These are phyloP conservation scores for Suillus placidus DNA, from an alignment of 768 basidiomycete genomes.

Conservation along the genomic window DNA sequence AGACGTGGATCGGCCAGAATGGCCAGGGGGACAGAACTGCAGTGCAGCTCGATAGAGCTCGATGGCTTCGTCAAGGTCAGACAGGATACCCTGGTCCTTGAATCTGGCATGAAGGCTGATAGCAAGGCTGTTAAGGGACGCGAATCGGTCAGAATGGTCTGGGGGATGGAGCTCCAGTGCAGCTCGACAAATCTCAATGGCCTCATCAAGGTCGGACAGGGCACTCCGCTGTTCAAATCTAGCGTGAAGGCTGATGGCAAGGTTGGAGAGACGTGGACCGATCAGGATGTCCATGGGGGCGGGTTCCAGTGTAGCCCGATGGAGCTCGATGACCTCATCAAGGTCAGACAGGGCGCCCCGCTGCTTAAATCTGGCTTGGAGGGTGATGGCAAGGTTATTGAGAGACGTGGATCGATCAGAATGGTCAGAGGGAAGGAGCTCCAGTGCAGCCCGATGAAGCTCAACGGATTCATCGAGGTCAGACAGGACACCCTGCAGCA, in stretches of 20 bases:
- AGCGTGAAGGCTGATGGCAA: conserved; percentile 14
- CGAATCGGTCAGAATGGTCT: background rate
- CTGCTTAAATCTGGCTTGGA: background rate
- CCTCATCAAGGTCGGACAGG: conserved; percentile 15
- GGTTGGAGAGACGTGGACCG: conserved; percentile 10
- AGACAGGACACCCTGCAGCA: conserved; percentile 3
- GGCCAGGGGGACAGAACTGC: no score
- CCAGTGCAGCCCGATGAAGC: conserved; percentile 5
- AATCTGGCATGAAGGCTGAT: no score
- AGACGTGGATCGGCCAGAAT: no score
- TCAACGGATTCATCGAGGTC: conserved; percentile 21
- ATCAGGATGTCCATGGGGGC: background rate
- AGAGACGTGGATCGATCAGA: background rate
- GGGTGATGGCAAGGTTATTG: conserved; percentile 14
- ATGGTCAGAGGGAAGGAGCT: conserved; percentile 7
- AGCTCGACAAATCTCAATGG: background rate
- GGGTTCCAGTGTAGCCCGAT: background rate
- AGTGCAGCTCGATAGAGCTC: no score
- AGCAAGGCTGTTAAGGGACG: background rate
- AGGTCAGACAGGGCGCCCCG: background rate
- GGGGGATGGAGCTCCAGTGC: background rate
- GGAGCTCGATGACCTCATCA: background rate
- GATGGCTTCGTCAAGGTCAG: no score
- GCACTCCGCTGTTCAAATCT: conserved; percentile 16
- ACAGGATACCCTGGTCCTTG: no score